Evolutionary conservation across 2,329 filamentous ascomycete genomes (phyloP).

Genomic region (Xylaria multiplex): DNA sequence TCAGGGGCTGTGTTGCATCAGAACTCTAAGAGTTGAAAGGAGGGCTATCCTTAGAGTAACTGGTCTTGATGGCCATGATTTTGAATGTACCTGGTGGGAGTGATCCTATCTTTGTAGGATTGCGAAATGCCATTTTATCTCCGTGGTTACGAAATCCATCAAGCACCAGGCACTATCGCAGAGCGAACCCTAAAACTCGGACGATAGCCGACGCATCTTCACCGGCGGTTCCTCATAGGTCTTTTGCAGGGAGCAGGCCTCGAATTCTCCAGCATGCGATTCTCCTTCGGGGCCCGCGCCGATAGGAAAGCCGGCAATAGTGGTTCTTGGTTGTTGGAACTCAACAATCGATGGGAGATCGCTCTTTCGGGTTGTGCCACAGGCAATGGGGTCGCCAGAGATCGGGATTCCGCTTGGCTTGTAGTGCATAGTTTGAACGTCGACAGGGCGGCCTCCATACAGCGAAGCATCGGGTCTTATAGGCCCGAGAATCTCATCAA

Average conservation of each 20-base stretch:
- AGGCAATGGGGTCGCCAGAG: slow-evolving; percentile 18
- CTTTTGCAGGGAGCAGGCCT: slow-evolving; percentile 39
- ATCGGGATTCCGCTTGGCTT: slow-evolving; percentile 48
- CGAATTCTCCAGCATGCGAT: slow-evolving; percentile 49
- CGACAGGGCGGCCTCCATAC: slow-evolving; percentile 26
- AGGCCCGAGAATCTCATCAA: slow-evolving; percentile 29
- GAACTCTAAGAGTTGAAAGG: no score
- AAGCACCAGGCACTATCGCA: neutral
- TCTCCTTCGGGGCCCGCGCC: slow-evolving; percentile 56
- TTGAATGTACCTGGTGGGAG: neutral
- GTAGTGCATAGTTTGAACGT: slow-evolving; percentile 40
- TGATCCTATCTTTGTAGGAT: neutral
- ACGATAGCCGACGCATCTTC: slow-evolving; percentile 19
- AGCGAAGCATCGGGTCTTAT: neutral
- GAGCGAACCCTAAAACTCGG: slow-evolving; percentile 22
- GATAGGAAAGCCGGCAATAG: slow-evolving; percentile 53
- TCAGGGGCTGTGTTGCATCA: neutral
- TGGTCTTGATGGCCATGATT: neutral
- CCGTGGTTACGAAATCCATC: neutral
- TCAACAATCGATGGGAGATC: slow-evolving; percentile 26
- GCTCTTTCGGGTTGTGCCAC: neutral
- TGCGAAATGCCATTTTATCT: neutral
- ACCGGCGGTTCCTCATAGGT: neutral
- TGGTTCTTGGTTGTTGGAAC: slow-evolving; percentile 25
- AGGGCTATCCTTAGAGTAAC: neutral